Conservation (phyloP, 2,329 filamentous ascomycete species). For the Neonectria ditissima region DNA sequence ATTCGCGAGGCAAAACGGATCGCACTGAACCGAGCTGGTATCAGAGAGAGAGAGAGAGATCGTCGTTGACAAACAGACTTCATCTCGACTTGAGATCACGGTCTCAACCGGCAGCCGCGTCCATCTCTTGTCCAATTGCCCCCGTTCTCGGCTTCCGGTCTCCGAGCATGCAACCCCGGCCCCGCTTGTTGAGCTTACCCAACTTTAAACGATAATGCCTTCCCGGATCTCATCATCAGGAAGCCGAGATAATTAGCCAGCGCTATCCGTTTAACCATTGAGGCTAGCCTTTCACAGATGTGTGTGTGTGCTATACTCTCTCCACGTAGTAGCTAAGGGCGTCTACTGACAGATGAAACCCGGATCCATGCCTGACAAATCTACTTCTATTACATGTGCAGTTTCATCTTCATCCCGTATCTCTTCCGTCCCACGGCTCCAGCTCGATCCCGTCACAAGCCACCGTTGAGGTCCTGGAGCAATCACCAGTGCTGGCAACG, state of each 20-base stretch:
- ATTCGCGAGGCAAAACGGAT: not conserved
- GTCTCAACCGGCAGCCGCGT: not conserved
- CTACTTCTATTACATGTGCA: not conserved
- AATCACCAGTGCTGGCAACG: not conserved
- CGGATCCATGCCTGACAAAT: not conserved
- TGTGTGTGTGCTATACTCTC: too few relatives aligned
- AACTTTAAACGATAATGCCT: slow-evolving; percentile 9
- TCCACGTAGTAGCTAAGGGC: too few relatives aligned
- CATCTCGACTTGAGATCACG: too few relatives aligned
- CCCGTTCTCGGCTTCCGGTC: slow-evolving; percentile 7
- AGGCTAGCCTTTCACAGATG: not conserved
- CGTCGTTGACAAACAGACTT: not conserved
- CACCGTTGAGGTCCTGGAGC: not conserved
- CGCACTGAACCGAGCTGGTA: not conserved
- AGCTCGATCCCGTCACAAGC: not conserved
- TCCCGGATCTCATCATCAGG: not conserved
- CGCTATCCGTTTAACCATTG: not conserved
- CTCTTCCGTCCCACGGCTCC: not conserved
- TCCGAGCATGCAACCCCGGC: not conserved
- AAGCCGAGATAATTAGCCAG: not conserved
- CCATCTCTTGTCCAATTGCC: not conserved
- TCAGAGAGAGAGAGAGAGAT: not conserved
- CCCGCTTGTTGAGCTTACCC: slow-evolving; percentile 15
- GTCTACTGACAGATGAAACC: not conserved
- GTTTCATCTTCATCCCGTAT: slow-evolving; percentile 5